A percentile compares a stretch with the other conserved stretches of the same genome.
Evolutionary conservation across 2,329 filamentous ascomycete species (phyloP).

Genomic region (Davidsoniella virescens): DNA sequence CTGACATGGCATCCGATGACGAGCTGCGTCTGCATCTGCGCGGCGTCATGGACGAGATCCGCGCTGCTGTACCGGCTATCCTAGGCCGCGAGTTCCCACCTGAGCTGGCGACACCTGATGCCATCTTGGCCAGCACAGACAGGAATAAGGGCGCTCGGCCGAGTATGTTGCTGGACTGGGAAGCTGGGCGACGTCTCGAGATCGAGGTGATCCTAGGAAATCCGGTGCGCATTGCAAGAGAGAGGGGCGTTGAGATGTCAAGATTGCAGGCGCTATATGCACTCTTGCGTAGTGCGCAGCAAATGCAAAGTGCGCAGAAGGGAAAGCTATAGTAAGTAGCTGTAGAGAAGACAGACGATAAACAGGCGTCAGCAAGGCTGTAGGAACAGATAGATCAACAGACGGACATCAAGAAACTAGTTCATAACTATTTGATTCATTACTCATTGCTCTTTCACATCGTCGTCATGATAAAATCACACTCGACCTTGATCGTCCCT

Average conservation of each 20-base stretch:
- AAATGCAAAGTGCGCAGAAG: constrained; percentile 26
- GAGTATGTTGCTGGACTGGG: constrained; percentile 57
- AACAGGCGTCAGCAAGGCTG: background rate
- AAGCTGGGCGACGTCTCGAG: constrained; percentile 48
- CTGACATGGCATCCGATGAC: constrained; percentile 46
- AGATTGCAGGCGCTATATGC: constrained; percentile 52
- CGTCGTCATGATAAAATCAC: background rate
- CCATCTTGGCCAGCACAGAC: constrained; percentile 45
- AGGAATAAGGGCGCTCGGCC: constrained; percentile 47
- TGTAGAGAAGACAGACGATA: no score
- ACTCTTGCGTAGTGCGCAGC: constrained; percentile 44
- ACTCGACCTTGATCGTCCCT: constrained; percentile 7
- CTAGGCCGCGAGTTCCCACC: constrained; percentile 43
- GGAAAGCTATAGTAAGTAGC: constrained; percentile 2
- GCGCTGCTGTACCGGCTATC: constrained; percentile 45
- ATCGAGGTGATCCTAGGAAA: constrained; percentile 59
- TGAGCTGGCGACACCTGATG: constrained; percentile 44
- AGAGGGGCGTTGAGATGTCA: constrained; percentile 47
- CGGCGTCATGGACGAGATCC: constrained; percentile 55
- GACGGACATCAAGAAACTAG: background rate
- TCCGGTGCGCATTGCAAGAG: constrained; percentile 47
- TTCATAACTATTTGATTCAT: background rate
- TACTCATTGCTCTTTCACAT: background rate
- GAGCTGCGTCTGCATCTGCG: constrained; percentile 46
- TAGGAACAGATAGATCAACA: background rate